A percentile compares a stretch with the other conserved stretches of the same genome.
phyloP scores from a whole-genome alignment of 768 basidiomycete species.

The Lactarius sanguifluus region DNA sequence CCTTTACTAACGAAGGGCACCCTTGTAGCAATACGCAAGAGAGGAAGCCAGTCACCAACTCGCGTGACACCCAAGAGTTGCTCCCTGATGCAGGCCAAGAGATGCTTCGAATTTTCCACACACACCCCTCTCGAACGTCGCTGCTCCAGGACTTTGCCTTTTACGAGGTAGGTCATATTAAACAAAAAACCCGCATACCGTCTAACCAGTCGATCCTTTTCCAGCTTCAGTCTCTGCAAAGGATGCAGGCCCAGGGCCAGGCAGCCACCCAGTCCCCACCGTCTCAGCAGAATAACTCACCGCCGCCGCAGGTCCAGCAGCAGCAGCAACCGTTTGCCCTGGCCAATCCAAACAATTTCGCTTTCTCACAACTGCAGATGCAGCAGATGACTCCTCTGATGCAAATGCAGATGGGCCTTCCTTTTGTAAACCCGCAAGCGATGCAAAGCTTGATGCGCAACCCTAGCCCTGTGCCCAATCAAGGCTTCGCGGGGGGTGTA shows the following conservation, averaged over 20 bases:
- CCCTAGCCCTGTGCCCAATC: constrained; percentile 59
- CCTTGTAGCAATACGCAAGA: constrained; percentile 89
- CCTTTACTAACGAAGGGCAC: constrained; percentile 23
- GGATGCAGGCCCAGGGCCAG: constrained; percentile 64
- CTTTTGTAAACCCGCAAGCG: constrained; percentile 63
- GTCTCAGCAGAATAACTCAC: constrained; percentile 35
- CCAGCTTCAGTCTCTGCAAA: constrained; percentile 58
- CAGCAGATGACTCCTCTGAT: constrained; percentile 62
- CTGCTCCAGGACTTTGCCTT: constrained; percentile 91
- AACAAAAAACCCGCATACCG: background rate
- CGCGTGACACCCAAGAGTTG: constrained; percentile 95
- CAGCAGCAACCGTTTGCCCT: constrained; percentile 51
- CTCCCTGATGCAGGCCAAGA: constrained; percentile 95
- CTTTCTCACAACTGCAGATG: constrained; percentile 51
- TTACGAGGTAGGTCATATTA: constrained; percentile 63
- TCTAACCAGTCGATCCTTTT: constrained; percentile 19
- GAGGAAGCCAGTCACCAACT: constrained; percentile 97
- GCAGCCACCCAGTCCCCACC: constrained; percentile 36
- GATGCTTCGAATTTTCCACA: constrained; percentile 93
- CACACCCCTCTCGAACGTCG: constrained; percentile 90
- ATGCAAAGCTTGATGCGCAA: constrained; percentile 89
- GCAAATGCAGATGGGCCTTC: constrained; percentile 54
- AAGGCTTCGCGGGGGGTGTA: constrained; percentile 35
- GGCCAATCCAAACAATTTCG: constrained; percentile 51
- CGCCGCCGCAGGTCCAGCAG: constrained; percentile 41